These are phyloP conservation scores for Esteya vermicola DNA, from an alignment of 2,329 filamentous ascomycete genomes.

Conservation along the genomic window DNA sequence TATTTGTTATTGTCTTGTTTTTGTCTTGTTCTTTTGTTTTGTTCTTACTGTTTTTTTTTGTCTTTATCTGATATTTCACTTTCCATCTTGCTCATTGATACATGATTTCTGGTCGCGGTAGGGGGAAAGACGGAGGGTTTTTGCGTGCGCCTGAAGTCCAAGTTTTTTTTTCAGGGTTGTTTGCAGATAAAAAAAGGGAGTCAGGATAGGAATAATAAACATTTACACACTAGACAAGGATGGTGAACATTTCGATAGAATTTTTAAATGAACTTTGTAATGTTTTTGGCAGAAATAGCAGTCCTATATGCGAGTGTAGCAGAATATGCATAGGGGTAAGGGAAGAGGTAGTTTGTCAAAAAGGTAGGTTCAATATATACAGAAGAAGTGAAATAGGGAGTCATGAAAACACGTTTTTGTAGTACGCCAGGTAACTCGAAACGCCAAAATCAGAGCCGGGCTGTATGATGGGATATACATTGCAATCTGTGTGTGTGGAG, in stretches of 20 bases:
- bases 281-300: too few relatives aligned
- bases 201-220: background rate
- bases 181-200: constrained; percentile 1
- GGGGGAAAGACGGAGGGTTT: background rate
- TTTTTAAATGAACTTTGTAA: too few relatives aligned
- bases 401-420: background rate
- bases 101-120: background rate
- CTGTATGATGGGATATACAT: background rate
- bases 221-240: background rate
- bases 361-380: too few relatives aligned
- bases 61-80: too few relatives aligned
- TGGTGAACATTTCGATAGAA: too few relatives aligned
- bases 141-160: too few relatives aligned
- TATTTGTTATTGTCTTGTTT: background rate
- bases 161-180: background rate
- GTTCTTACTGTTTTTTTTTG: too few relatives aligned
- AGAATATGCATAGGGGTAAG: too few relatives aligned
- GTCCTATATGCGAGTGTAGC: too few relatives aligned
- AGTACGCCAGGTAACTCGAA: background rate
- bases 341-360: too few relatives aligned
- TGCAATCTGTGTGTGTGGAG: background rate
- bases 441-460: background rate
- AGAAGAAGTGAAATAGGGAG: too few relatives aligned
- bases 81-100: too few relatives aligned
- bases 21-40: background rate